These are phyloP conservation scores for Vitis riparia DNA, from an alignment of 164 flowering plant species.

Conservation along the genomic window DNA sequence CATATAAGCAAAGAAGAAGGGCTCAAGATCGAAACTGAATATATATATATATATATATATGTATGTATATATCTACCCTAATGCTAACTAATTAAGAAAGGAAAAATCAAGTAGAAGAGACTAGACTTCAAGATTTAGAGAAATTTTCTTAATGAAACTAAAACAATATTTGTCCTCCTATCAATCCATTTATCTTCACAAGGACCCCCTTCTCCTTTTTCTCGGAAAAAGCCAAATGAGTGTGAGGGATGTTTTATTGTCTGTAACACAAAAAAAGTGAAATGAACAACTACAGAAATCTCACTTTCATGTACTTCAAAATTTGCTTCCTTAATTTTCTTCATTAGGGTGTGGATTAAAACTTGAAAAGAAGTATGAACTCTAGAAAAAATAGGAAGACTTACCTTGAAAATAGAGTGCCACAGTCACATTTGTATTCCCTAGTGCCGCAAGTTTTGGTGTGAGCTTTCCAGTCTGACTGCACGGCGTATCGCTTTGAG, in stretches of 20 bases:
- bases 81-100: too few relatives aligned
- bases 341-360: neutral
- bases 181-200: too few relatives aligned
- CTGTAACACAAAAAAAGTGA: neutral
- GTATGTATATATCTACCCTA: too few relatives aligned
- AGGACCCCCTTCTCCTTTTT: neutral
- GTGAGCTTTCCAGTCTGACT: constrained; percentile 95
- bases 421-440: constrained; percentile 93
- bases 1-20: neutral
- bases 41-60: too few relatives aligned
- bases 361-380: neutral
- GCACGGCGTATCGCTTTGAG: constrained; percentile 88
- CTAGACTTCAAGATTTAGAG: too few relatives aligned
- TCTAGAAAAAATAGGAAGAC: neutral
- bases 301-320: neutral
- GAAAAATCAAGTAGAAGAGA: too few relatives aligned
- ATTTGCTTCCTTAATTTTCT: neutral
- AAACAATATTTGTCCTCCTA: too few relatives aligned
- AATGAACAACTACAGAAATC: neutral
- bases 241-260: neutral
- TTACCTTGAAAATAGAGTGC: constrained; percentile 88
- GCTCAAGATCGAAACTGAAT: too few relatives aligned
- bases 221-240: neutral
- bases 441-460: constrained; percentile 90
- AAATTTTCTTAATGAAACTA: too few relatives aligned